Conservation (phyloP, 331 rosid species). For the Rosa hybrid region DNA sequence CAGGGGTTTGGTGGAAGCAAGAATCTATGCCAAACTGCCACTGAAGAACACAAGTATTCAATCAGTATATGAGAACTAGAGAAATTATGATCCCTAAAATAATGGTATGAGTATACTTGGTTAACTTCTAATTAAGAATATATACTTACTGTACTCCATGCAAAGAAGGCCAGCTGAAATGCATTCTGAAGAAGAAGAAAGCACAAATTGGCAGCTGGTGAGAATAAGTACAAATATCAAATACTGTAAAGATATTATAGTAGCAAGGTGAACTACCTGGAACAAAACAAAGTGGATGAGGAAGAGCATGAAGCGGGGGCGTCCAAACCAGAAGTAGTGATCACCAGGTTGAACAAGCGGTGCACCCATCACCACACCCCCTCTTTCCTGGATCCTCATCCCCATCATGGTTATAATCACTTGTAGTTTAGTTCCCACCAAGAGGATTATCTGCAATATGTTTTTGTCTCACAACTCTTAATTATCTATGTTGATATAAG, state of each 20-base stretch:
- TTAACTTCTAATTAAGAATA: background rate
- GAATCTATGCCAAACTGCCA: slow-evolving; percentile 34
- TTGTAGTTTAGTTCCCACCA: slow-evolving; percentile 65
- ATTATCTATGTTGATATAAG: background rate
- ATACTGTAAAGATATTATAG: background rate
- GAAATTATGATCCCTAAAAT: background rate
- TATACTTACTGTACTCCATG: slow-evolving; percentile 60
- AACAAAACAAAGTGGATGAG: slow-evolving; percentile 62
- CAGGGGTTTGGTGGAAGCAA: slow-evolving; percentile 56
- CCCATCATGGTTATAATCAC: slow-evolving; percentile 68
- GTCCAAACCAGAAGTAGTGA: slow-evolving; percentile 67
- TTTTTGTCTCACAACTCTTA: background rate
- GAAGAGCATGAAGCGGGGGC: slow-evolving; percentile 52
- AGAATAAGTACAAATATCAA: background rate
- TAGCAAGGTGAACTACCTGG: slow-evolving; percentile 38
- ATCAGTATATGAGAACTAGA: background rate
- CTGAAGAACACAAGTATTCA: slow-evolving; percentile 33
- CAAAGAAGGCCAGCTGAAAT: slow-evolving; percentile 67
- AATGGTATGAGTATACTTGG: background rate
- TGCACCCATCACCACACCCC: slow-evolving; percentile 58
- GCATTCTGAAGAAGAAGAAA: slow-evolving; percentile 54
- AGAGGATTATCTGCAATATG: slow-evolving; percentile 51
- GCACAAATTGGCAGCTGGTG: slow-evolving; percentile 5
- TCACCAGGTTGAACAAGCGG: slow-evolving; percentile 67
- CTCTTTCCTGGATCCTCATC: slow-evolving; percentile 48